Evolutionary conservation across 2,329 filamentous ascomycete species (phyloP), one percentile per base, ranked within the genome.

Genomic region (Xylaria sp.): DNA sequence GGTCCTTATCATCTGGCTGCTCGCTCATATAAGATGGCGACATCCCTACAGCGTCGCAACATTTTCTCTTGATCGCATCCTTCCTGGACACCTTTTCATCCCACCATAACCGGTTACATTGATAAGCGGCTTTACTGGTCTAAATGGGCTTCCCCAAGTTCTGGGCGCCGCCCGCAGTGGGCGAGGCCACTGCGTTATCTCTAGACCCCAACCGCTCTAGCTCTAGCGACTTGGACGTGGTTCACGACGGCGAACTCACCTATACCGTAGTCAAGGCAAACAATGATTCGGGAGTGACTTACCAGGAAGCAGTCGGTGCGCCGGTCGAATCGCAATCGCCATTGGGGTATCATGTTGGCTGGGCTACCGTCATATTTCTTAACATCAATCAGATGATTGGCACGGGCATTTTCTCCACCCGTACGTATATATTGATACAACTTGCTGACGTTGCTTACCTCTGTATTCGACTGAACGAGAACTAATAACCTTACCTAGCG

Each of bases 351-450:
- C 79, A 84, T 10, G 88, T 90, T 46, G 84, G 84, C 1, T 82
- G 83, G 18, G 73, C 87, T 31, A 88, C 87, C 0, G 86, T 89
- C 23, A 80, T 90, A 23, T 87, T 89, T 65, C 76, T 90, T 31
- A 90, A 90, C 70, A 77, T 90, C 57, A 78, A 84, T 65, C 87
- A 87, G 77, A 90, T 90, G 88, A 84, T 91, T 54, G 89, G 89
- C 1, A 90, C 87, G 0, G 88, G 88, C 5, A 84, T 89, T 7
- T 89, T 87, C 70, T 87, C 86, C 5, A 71, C 67, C 10, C 76
- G 76, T 78, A 71, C 66, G 76, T 56, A 10, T 56, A 44, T 55
- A 23, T 51, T 25, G 25, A 28, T 31, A 31, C 37, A n/a, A 10
- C 39, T 6, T 12, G 20, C 7, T 18, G 4, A 25, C 7, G 13